A percentile compares a stretch with the other conserved stretches of the same genome.
Evolutionary conservation across 495 filamentous ascomycete species (phyloP).

Genomic region (Podospora pseudoanserina): DNA sequence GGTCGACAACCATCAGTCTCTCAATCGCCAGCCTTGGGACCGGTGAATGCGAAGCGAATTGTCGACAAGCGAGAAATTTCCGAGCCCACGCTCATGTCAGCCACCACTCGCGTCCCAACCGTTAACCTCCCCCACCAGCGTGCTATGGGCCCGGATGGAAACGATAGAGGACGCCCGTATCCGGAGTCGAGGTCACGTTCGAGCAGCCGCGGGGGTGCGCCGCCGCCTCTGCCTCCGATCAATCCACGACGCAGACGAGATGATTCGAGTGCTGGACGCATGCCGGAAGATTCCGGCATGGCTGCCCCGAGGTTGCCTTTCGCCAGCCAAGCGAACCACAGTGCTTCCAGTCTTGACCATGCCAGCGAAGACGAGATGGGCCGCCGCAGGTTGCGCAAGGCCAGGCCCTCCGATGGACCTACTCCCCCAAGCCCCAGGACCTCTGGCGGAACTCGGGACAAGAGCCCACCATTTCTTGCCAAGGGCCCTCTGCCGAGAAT

Average conservation of each 20-base stretch:
- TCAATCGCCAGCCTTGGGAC: constrained; percentile 40
- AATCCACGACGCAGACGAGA: constrained; percentile 64
- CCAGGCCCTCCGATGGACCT: constrained; percentile 26
- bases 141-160: constrained; percentile 12
- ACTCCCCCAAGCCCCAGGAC: constrained; percentile 46
- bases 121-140: constrained; percentile 52
- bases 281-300: constrained; percentile 47
- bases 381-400: constrained; percentile 53
- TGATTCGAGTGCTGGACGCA: constrained; percentile 50
- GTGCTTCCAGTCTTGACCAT: constrained; percentile 20
- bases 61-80: constrained; percentile 77
- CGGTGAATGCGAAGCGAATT: constrained; percentile 50
- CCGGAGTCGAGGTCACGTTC: constrained; percentile 41
- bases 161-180: constrained; percentile 22
- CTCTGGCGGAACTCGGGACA: constrained; percentile 45
- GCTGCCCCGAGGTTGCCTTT: constrained; percentile 23
- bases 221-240: constrained; percentile 64
- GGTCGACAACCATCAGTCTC: constrained; percentile 40
- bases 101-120: constrained; percentile 68
- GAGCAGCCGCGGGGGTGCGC: constrained; percentile 27
- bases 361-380: constrained; percentile 50
- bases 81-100: constrained; percentile 75
- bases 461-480: constrained; percentile 30
- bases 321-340: constrained; percentile 22
- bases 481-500: constrained; percentile 27